A percentile compares a stretch with the other conserved stretches of the same genome.
Conservation (phyloP, 1,284 basidiomycete genomes). For the Puccinia hordei region DNA sequence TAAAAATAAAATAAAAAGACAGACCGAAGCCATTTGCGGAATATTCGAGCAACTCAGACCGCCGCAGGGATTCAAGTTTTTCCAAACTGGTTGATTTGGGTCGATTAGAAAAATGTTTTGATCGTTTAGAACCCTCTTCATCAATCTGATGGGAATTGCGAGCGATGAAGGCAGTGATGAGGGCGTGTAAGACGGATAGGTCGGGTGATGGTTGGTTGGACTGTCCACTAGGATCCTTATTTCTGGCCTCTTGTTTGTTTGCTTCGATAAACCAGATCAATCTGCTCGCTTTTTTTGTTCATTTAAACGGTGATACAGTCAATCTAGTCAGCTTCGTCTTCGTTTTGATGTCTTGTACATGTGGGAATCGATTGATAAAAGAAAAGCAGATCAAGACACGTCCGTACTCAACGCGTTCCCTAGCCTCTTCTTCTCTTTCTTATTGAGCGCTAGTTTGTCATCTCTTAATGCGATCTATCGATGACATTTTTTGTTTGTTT, state of each 20-base stretch:
- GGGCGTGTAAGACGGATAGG: slow-evolving; percentile 2
- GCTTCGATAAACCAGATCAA: slow-evolving; percentile 32
- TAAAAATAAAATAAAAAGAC: not conserved
- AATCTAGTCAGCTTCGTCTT: slow-evolving; percentile 11
- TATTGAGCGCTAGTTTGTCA: slow-evolving; percentile 28
- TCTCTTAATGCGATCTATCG: slow-evolving; percentile 38
- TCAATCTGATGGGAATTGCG: not conserved
- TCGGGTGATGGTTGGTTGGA: not conserved
- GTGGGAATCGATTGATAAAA: not conserved
- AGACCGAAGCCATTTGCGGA: slow-evolving; percentile 22
- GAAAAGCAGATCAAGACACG: not conserved
- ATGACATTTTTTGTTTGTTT: not conserved
- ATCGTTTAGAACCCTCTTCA: not conserved
- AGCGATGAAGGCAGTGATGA: slow-evolving; percentile 23
- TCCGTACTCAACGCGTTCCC: slow-evolving; percentile 4
- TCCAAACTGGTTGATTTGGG: not conserved
- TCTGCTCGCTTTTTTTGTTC: slow-evolving; percentile 30
- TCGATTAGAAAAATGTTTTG: not conserved
- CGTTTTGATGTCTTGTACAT: not conserved
- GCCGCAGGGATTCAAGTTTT: slow-evolving; percentile 3
- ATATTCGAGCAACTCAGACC: slow-evolving; percentile 15
- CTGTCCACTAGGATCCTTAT: not conserved
- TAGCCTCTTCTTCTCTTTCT: slow-evolving; percentile 42
- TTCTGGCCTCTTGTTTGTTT: not conserved
- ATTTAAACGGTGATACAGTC: not conserved